These are phyloP conservation scores for Rhynchosporium secalis DNA, from an alignment of 2,329 filamentous ascomycete genomes.

Conservation along the genomic window DNA sequence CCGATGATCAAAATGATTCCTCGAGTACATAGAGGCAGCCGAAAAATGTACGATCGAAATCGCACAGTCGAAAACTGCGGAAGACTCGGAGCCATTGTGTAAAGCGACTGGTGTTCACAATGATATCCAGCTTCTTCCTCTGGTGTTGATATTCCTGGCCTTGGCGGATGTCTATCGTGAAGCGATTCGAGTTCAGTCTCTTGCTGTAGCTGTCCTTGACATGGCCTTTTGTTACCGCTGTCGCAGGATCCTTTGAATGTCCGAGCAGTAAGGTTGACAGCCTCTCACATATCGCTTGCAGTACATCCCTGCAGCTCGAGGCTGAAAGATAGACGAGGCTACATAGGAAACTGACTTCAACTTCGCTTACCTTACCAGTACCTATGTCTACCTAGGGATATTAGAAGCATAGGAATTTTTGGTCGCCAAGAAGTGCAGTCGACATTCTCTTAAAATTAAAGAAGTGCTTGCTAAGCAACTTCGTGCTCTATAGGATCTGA, in stretches of 20 bases:
- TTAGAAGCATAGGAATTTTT: too few species aligned
- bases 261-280: not conserved
- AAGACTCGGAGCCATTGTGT: slow-evolving; percentile 36
- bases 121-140: not conserved
- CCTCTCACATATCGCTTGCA: slow-evolving; percentile 3
- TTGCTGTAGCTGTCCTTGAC: slow-evolving; percentile 11
- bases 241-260: slow-evolving; percentile 9
- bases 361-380: too few species aligned
- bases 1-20: slow-evolving; percentile 65
- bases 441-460: not conserved
- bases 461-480: not conserved
- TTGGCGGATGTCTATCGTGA: not conserved
- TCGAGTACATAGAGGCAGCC: slow-evolving; percentile 86
- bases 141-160: not conserved
- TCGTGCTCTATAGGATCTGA: too few species aligned
- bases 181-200: slow-evolving; percentile 12
- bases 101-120: not conserved
- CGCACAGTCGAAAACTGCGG: slow-evolving; percentile 67
- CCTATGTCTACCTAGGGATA: too few species aligned
- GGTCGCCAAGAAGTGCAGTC: too few species aligned
- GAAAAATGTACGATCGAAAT: slow-evolving; percentile 76
- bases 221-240: slow-evolving; percentile 14
- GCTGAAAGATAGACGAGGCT: slow-evolving; percentile 20
- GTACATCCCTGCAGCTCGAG: slow-evolving; percentile 16
- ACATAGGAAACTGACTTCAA: not conserved